Base-by-base conservation (phyloP, 768 basidiomycete species). In the Mycena epipterygia region DNA sequence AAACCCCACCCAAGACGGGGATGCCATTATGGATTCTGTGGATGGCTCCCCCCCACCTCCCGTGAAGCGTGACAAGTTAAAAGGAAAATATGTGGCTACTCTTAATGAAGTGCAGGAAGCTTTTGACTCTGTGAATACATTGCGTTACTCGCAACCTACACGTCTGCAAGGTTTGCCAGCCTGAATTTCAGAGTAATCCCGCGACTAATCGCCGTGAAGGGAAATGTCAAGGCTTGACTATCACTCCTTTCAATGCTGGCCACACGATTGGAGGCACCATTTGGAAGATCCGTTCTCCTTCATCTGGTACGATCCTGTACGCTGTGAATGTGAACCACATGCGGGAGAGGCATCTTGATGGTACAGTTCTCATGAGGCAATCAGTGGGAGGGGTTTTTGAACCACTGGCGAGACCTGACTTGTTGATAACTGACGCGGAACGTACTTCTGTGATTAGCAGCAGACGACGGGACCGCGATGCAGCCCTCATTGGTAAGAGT, bases 231-330 rank as follows among this genome's bases (percentile, higher is more conserved):
- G 95, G 95, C 21, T 83, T 97, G 76, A 97, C 96, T 2, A 94
- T 99, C 72, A 97, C 96, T 21, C 96, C 98, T 1, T 98, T 96
- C 81, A 93, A 94, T 75, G 93, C 96, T 16, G 98, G 97, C 0
- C 97, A 98, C 79, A 95, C 95, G 0, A 88, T 99, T 19, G 98
- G 98, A 69, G 98, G 97, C 49, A 95, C 97, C 7, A 94, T 99
- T 72, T 99, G 96, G 96, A 98, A 98, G 78, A 93, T 99, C 70
- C 91, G 98, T n/a, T 98, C 97, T 0, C 96, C 98, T 2, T 96
- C 96, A 0, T 95, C 95, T 14, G 97, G 97, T 4, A 98, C 98
- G 4, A 93, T 99, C 37, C 84, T 99, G 29, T 98, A 99, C 78
- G 96, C 96, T 12, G 95, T 98, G 21, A 90, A 96, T 74, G 86